Base-by-base conservation (phyloP, 495 filamentous ascomycete species). In the Halenospora varia region DNA sequence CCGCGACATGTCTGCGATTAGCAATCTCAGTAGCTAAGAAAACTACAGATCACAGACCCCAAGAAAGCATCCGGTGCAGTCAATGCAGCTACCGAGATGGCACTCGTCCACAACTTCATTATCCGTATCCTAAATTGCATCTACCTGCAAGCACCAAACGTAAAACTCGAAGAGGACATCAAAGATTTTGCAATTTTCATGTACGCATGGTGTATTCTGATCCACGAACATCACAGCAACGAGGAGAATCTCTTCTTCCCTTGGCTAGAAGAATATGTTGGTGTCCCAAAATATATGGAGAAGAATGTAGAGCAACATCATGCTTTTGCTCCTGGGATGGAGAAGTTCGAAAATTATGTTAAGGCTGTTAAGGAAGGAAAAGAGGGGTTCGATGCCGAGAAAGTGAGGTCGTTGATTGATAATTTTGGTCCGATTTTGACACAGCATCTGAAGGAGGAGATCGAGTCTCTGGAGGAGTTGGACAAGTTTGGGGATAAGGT, bases 101-200 rank as follows among this genome's bases (percentile, higher is more conserved):
- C 71, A 2, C 64, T 73, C 47, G 61, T 73, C 10, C 77, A 80
- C 68, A 82, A 81, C 64, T 60, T 69, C 29, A 69, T 80, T 45
- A 62, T 77, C 53, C 77, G 79, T 44, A 68, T 66, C 13, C 70
- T 81, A 15, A 82, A 81, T 59, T 65, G 67, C 39, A 74, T 80
- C 49, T 78, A 76, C 61, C 63, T 75, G 9, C 77, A 80, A 67
- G 73, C 76, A 0, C 74, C 71, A 0, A 61, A 71, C 51, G 62
- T 82, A 6, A 53, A 55, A 8, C 15, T 55, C 13, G n/a, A 55
- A 6, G 58, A 71, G 49, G 62, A 71, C 56, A 54, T 56, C 13
- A 53, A 66, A n/a, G 77, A 80, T 57, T 63, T 82, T 46, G 48
- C 63, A 18, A 78, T 73, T 55, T 61, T 53, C 51, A 64, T 61